Evolutionary conservation across 768 basidiomycete genomes (phyloP).

Genomic region (Auriscalpium orientale): DNA sequence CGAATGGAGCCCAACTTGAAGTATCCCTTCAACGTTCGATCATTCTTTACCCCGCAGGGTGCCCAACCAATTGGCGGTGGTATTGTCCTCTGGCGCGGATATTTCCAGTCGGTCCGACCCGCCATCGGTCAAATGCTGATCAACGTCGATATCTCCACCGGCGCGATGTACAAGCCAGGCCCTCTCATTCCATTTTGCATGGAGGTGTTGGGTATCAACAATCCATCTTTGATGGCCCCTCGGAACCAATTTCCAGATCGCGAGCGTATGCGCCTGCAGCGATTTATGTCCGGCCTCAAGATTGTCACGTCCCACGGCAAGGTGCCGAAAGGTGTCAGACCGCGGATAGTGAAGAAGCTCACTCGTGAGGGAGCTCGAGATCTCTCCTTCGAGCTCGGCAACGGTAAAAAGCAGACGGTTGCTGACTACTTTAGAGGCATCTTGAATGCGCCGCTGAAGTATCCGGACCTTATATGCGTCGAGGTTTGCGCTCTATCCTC

Average conservation of each 20-base stretch:
- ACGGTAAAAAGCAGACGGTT: conserved; percentile 49
- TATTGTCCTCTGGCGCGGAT: conserved; percentile 69
- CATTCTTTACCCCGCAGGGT: conserved; percentile 60
- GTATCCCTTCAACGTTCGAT: conserved; percentile 66
- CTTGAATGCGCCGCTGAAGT: conserved; percentile 46
- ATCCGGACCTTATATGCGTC: conserved; percentile 57
- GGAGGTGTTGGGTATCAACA: conserved; percentile 37
- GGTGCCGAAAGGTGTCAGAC: conserved; percentile 13
- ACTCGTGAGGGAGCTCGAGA: conserved; percentile 44
- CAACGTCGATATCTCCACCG: conserved; percentile 75
- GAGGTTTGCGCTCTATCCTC: conserved; percentile 39
- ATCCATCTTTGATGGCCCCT: conserved; percentile 32
- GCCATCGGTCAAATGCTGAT: conserved; percentile 55
- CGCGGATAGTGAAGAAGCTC: conserved; percentile 58
- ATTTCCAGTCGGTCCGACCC: conserved; percentile 74
- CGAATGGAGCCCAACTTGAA: conserved; percentile 65
- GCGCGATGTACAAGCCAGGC: conserved; percentile 67
- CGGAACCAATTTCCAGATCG: conserved; percentile 38
- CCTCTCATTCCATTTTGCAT: conserved; percentile 49
- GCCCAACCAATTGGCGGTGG: conserved; percentile 51
- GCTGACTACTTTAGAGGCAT: conserved; percentile 52
- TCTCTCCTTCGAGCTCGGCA: conserved; percentile 47
- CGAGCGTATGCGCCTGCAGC: conserved; percentile 43
- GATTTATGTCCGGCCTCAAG: conserved; percentile 48
- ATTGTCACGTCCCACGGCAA: conserved; percentile 32